Evolutionary conservation across 495 filamentous ascomycete genomes (phyloP), one percentile per base, ranked within the genome.

Genomic region (Pyronema domesticum): DNA sequence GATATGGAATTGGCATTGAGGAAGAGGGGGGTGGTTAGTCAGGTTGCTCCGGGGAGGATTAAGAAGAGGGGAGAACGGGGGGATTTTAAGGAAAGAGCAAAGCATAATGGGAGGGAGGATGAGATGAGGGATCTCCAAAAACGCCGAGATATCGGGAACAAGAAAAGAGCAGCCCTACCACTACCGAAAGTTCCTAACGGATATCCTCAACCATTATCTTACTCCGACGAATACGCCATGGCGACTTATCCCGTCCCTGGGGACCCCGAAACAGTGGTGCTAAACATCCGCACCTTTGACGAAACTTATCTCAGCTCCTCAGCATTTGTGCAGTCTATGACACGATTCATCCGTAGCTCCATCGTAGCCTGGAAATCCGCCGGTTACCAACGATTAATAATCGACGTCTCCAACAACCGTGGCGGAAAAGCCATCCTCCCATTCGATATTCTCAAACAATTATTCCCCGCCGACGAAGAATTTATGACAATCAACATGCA

Each of bases 391-490:
- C 39, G 56, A 46, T 37, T 62, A 40, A 59, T 62, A 35, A 62
- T 59, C 36, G 59, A 62, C 43, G 49, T 62, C 18, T 57, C 59
- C 37, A 47, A 53, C 36, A 62, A 62, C 19, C 36, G 43, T 13
- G 59, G 59, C 18, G 59, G 59, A 6, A 56, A 58, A 18, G 53
- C 50, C 8, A 56, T 59, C 13, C 57, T 62, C 19, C 59, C 57
- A 4, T 62, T 50, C 42, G 59, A 62, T 57, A 17, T 57, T 30
- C 48, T 59, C 6, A 55, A 47, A 14, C 57, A 57, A 40, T 39
- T 62, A 35, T 62, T 62, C 54, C 59, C 59, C 1, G 30, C 55
- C 6, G 35, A 57, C 17, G 49, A 55, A 3, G 58, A 58, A 23
- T 59, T 59, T 19, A 50, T 39, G 23, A 50, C 57, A 15, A 51